These are phyloP conservation scores for Cladosporium sp. DNA, from an alignment of 2,329 filamentous ascomycete species.

Conservation along the genomic window DNA sequence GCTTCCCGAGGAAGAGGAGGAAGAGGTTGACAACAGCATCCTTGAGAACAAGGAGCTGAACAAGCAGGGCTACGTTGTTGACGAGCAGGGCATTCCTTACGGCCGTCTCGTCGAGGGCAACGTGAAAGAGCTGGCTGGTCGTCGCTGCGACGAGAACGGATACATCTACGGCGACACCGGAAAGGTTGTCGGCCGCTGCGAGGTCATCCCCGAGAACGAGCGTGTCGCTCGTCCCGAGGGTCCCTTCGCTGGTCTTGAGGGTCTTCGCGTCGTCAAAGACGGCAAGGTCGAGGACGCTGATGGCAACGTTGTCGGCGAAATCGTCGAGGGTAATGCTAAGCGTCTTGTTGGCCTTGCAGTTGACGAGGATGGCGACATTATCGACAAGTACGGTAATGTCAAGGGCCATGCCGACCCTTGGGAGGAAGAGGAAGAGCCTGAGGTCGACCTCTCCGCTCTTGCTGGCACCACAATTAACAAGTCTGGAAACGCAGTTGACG, in stretches of 20 bases:
- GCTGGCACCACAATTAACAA: conserved; percentile 61
- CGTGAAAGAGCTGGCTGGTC: conserved; percentile 51
- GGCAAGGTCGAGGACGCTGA: conserved; percentile 72
- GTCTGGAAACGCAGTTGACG: conserved; percentile 57
- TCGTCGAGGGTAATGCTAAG: conserved; percentile 67
- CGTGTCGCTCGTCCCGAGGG: conserved; percentile 56
- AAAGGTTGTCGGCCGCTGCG: conserved; percentile 53
- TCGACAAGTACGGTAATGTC: conserved; percentile 66
- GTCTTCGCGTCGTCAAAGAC: conserved; percentile 63
- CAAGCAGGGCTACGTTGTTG: conserved; percentile 55
- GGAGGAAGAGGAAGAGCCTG: conserved; percentile 45
- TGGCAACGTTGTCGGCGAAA: conserved; percentile 68
- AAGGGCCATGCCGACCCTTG: conserved; percentile 60
- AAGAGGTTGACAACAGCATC: conserved; percentile 46
- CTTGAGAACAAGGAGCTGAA: conserved; percentile 52
- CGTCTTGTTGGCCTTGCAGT: conserved; percentile 67
- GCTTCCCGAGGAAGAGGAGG: conserved; percentile 44
- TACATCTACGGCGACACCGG: conserved; percentile 53
- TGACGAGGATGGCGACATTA: conserved; percentile 76
- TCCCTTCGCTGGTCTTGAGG: conserved; percentile 62
- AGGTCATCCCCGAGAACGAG: conserved; percentile 54
- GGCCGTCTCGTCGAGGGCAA: conserved; percentile 54
- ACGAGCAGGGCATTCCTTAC: conserved; percentile 49
- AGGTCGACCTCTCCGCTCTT: conserved; percentile 55
- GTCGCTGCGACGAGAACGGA: conserved; percentile 52